Percentiles rank a stretch among this genome's conserved stretches.
Conservation (phyloP, 1,284 basidiomycete species). For the Tetrapyrgos nigripes region DNA sequence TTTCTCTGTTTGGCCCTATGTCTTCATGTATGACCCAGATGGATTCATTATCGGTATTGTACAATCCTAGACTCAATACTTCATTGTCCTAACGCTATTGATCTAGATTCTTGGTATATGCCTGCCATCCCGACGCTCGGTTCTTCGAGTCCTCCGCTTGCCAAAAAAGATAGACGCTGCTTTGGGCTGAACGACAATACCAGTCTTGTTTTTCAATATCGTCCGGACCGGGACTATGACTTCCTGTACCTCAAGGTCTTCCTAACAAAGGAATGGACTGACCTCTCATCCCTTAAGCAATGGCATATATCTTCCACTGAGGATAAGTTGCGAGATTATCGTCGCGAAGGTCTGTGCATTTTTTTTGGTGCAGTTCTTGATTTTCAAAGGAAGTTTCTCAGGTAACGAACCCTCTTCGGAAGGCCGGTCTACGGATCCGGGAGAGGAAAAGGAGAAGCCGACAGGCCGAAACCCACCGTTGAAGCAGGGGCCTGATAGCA, state of each 20-base stretch:
- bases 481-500: no score
- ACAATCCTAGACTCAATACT: no score
- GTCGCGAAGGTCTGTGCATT: no score
- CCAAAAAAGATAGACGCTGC: not conserved
- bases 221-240: not conserved
- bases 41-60: not conserved
- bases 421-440: no score
- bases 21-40: slow-evolving; percentile 5
- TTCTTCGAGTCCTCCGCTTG: not conserved
- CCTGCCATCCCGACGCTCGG: not conserved
- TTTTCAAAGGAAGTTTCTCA: not conserved
- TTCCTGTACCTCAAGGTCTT: slow-evolving; percentile 1
- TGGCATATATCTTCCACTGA: not conserved
- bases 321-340: not conserved
- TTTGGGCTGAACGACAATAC: not conserved
- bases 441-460: no score
- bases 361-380: slow-evolving; percentile 10
- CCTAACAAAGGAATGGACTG: not conserved
- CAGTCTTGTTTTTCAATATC: not conserved
- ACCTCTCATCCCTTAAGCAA: not conserved
- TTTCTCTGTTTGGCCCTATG: slow-evolving; percentile 1
- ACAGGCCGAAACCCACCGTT: no score
- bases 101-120: not conserved
- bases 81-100: not conserved
- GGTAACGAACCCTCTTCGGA: no score